These are phyloP conservation scores for Sclerotinia sclerotiorum DNA, from an alignment of 2,329 filamentous ascomycete species.

Conservation along the genomic window DNA sequence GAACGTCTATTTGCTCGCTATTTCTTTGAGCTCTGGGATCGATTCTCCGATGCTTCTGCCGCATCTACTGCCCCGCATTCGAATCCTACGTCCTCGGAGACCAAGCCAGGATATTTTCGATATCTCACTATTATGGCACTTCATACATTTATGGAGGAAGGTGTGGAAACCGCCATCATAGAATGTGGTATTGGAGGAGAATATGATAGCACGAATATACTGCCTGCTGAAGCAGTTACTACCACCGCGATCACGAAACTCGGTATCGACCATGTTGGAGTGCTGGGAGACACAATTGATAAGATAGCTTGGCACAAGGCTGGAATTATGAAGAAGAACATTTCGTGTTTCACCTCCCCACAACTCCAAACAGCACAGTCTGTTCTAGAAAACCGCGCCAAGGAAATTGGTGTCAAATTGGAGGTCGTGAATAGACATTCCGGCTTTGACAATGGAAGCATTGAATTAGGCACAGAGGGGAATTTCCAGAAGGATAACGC, in stretches of 20 bases:
- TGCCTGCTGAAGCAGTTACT: conserved; percentile 54
- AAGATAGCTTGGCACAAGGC: conserved; percentile 92
- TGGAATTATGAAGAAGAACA: conserved; percentile 74
- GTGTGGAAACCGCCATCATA: conserved; percentile 75
- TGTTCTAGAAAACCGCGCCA: conserved; percentile 60
- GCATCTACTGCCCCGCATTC: conserved; percentile 30
- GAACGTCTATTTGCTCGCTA: conserved; percentile 61
- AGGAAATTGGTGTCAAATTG: conserved; percentile 39
- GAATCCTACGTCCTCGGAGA: conserved; percentile 24
- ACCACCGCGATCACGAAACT: conserved; percentile 76
- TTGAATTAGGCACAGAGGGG: conserved; percentile 52
- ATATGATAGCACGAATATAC: conserved; percentile 87
- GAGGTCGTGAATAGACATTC: conserved; percentile 34
- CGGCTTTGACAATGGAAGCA: conserved; percentile 46
- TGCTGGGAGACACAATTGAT: conserved; percentile 76
- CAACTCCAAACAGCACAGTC: conserved; percentile 56
- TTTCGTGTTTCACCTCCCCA: conserved; percentile 61
- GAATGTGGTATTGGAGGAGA: conserved; percentile 95
- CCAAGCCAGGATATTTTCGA: conserved; percentile 87
- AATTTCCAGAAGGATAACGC: conserved; percentile 60
- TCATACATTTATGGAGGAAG: conserved; percentile 75
- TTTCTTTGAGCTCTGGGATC: conserved; percentile 68
- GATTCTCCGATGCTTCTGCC: conserved; percentile 42
- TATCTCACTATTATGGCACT: conserved; percentile 87
- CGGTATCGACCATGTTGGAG: conserved; percentile 79